Evolutionary conservation across 1,284 basidiomycete genomes (phyloP), one percentile per base, ranked within the genome.

Genomic region (Somion occarium): DNA sequence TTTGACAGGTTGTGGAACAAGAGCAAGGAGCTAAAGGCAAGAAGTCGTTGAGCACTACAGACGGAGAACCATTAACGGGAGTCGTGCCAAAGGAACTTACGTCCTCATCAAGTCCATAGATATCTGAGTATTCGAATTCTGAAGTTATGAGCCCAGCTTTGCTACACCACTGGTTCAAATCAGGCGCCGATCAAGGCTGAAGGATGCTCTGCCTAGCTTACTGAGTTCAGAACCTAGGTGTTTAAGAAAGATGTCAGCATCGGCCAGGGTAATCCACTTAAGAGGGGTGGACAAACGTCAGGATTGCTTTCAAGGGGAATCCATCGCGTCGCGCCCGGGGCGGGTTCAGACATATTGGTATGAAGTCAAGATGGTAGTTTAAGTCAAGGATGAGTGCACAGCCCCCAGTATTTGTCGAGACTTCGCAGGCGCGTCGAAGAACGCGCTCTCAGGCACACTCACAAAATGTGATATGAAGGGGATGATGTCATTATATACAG

Each of bases 71-170:
- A n/a, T n/a, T n/a, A n/a, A n/a, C n/a, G n/a, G n/a, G n/a, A 23
- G 23, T 5, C 7, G 38, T 2, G 15, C 3, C n/a, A n/a, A n/a
- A n/a, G n/a, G n/a, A 11, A 7, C 13, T 57, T 50, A 85, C 85
- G 61, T 86, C 88, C 1, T 76, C 68, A 56, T 95, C 93, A 26
- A 95, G 72, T 2, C 89, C 91, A 62, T 83, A 95, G 34, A 94
- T 76, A 64, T 96, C 93, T 53, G 79, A 75, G 63, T 95, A 95
- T 38, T 78, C 71, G 5, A 80, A 76, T 20, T 77, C 70, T 3
- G 74, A 66, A 1, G 69, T 66, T 1, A 83, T 73, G 2, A 95
- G 73, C 2, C 93, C 93, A 2, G 88, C 83, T 46, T 82, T 79
- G 34, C 73, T 68, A 0, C 91, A 78, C 92, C 92, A 95, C 87